Evolutionary conservation across 805 yeast species (phyloP), one percentile per base, ranked within the genome.

Genomic region (Hanseniaspora meyeri): DNA sequence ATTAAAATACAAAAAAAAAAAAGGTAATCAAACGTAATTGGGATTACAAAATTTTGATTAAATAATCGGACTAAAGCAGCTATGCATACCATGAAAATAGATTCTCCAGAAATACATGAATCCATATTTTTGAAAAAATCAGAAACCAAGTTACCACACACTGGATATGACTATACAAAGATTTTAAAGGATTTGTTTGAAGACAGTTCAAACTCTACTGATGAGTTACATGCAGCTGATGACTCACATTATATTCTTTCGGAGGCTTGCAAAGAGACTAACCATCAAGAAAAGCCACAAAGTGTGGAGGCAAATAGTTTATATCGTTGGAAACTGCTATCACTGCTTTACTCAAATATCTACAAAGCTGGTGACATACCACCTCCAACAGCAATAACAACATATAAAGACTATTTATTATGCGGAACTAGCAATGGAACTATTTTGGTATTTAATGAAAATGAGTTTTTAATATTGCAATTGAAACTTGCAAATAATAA

Each of bases 391-490:
- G 65, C 73, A 29, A 62, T 80, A 14, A 65, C 72, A 0, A 71
- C 77, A 0, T 73, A 77, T 10, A 75, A 72, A 37, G 62, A 75
- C 36, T 68, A 62, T 54, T 70, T 84, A 8, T 80, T 80, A 0
- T 62, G 89, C 8, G 96, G 95, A 1, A 89, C 96, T 0, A 63
- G 76, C 0, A 77, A 76, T 51, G 95, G 95, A 1, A 70, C 66
- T 39, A 71, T 87, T 0, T 66, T 86, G 5, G 72, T 85, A 5
- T 89, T 87, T 66, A 84, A 82, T 62, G 83, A 81, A 59, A 76
- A 76, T 46, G 96, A 90, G 65, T 72, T 70, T 34, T 64, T 85
- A 4, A 70, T 75, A 14, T 68, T 69, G 45, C 73, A 75, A 8
- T 56, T 69, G 31, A 37, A 36, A 29, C 5, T 42, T 9, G 53